Conservation (phyloP, 164 flowering plant species). For the Paratinospora sagittata region DNA sequence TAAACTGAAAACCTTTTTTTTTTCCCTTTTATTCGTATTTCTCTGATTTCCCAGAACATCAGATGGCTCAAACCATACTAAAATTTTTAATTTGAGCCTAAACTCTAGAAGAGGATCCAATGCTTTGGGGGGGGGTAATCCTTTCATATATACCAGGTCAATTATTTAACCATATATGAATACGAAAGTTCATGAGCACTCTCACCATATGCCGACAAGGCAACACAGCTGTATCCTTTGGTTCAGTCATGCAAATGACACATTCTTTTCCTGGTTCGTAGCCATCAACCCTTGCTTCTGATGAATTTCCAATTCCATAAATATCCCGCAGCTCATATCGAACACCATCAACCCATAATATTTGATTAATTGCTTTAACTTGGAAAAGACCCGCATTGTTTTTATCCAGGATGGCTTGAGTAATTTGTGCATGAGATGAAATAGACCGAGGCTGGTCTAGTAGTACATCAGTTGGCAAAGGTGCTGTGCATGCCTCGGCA, state of each 20-base stretch:
- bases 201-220: conserved; percentile 97
- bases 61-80: neutral
- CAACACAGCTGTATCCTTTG: conserved; percentile 76
- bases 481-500: conserved; percentile 42
- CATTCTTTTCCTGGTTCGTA: conserved; percentile 65
- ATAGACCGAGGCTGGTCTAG: conserved; percentile 22
- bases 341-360: conserved; percentile 65
- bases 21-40: neutral
- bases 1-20: too few relatives aligned
- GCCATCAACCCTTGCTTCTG: conserved; percentile 38
- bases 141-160: neutral
- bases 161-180: neutral
- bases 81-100: neutral
- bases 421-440: conserved; percentile 60
- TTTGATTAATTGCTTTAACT: conserved; percentile 67
- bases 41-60: neutral
- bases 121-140: neutral
- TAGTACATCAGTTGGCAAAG: conserved; percentile 23
- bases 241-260: conserved; percentile 92
- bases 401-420: conserved; percentile 72
- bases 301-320: conserved; percentile 65
- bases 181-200: neutral
- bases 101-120: neutral
- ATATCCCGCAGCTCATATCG: conserved; percentile 85
- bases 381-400: conserved; percentile 39